Evolutionary conservation across 208 protist species (phyloP), one percentile per base, ranked within the genome.

Genomic region (Trichomonas gallinae): DNA sequence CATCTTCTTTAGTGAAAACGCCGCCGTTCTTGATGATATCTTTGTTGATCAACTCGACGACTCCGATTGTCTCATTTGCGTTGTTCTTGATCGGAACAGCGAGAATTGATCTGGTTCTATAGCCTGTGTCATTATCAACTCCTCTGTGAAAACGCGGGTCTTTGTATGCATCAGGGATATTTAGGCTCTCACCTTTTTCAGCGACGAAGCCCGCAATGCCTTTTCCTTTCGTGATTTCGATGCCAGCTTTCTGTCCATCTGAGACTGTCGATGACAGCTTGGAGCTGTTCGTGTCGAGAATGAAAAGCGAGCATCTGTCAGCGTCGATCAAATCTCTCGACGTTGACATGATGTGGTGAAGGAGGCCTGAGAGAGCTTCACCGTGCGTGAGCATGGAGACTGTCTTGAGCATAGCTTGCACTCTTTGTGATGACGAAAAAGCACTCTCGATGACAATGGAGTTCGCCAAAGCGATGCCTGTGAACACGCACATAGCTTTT

Each of bases 101-200:
- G 13, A 96, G n/a, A 36, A 96, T 96, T 15, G 48, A 82, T 96
- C 48, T 85, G 11, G 96, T 96, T 89, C 48, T 34, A 36, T 96
- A 96, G 0, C 96, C 96, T 40, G 96, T 96, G 3, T 42, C 45
- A 34, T 96, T 38, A 96, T 96, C 96, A 36, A 96, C 96, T 26
- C 44, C 44, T n/a, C 36, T 34, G 63, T 96, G 13, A 36, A 96
- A 96, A 38, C 96, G 0, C 45, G 38, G 42, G 63, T 96, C 96
- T 96, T 96, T 63, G 58, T 96, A 96, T 9, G 72, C 63, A 36
- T 96, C 96, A 51, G 21, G 34, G 17, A 96, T 96, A 81, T 96
- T 96, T 82, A 96, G 11, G 42, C 51, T 42, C 10, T 48, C n/a
- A 23, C 44, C 38, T 81, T 96, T 81, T 42, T 49, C 23, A 49